These are phyloP conservation scores for Wickerhamomyces sydowiorum DNA, from an alignment of 805 yeast species.

Conservation along the genomic window DNA sequence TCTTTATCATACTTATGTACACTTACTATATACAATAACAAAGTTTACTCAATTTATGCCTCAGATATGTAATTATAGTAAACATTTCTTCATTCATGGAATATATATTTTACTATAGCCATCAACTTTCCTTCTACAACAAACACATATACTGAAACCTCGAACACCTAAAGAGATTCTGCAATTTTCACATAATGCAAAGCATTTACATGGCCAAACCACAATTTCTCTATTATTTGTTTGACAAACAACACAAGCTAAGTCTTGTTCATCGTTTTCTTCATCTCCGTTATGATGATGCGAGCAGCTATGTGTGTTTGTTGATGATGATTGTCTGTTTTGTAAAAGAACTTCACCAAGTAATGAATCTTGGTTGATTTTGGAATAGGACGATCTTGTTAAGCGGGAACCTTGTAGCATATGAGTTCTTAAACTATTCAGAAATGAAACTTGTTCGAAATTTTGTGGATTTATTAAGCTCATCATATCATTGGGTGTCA, in stretches of 20 bases:
- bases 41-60: too few relatives aligned
- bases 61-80: neutral
- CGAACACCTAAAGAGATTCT: slow-evolving; percentile 66
- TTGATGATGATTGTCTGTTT: slow-evolving; percentile 12
- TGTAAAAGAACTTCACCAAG: slow-evolving; percentile 23
- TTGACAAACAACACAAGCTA: slow-evolving; percentile 79
- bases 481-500: slow-evolving; percentile 17
- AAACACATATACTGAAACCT: slow-evolving; percentile 74
- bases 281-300: slow-evolving; percentile 23
- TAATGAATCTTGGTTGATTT: slow-evolving; percentile 23
- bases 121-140: slow-evolving; percentile 75
- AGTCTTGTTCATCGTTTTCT: slow-evolving; percentile 25
- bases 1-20: too few relatives aligned
- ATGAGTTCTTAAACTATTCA: slow-evolving; percentile 14
- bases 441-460: slow-evolving; percentile 12
- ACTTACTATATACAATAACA: too few relatives aligned
- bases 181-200: slow-evolving; percentile 84
- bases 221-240: slow-evolving; percentile 67
- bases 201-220: slow-evolving; percentile 91
- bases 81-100: slow-evolving; percentile 12
- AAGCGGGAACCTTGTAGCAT: slow-evolving; percentile 19
- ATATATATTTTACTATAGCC: slow-evolving; percentile 35
- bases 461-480: slow-evolving; percentile 24
- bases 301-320: too few relatives aligned
- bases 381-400: slow-evolving; percentile 30